Evolutionary conservation across 768 basidiomycete genomes (phyloP).

Genomic region (Mycena crocata): DNA sequence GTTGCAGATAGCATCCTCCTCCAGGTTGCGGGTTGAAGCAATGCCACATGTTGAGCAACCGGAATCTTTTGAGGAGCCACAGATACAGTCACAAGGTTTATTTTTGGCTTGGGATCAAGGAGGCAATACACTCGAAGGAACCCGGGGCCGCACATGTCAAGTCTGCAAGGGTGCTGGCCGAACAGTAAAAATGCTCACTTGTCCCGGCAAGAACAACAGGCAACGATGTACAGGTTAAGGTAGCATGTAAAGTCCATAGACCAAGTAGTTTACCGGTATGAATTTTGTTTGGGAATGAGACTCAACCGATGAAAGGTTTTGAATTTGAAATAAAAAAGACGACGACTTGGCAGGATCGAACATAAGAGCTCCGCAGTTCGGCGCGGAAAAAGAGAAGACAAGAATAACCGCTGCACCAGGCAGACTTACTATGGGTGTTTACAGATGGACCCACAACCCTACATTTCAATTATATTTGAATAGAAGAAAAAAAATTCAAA

Average conservation of each 20-base stretch:
- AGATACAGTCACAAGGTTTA: neutral
- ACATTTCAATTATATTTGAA: conserved; percentile 5
- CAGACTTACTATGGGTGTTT: neutral
- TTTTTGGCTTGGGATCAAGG: neutral
- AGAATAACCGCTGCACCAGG: no score
- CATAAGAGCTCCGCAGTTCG: no score
- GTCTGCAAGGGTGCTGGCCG: neutral
- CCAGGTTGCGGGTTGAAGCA: neutral
- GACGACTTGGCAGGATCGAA: no score
- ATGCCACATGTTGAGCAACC: neutral
- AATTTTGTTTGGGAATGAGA: no score
- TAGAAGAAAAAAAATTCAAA: neutral
- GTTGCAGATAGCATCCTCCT: neutral
- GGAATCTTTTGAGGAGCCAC: neutral
- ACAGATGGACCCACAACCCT: neutral
- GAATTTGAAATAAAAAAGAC: no score
- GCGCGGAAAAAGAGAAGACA: neutral
- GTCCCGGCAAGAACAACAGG: neutral
- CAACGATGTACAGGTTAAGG: neutral
- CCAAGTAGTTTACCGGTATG: no score
- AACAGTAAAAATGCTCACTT: neutral
- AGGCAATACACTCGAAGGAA: neutral
- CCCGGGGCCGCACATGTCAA: neutral
- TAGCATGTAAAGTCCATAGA: no score
- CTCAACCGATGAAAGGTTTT: no score